Percentiles rank a stretch among this genome's conserved stretches.
Conservation (phyloP, 306 rosid species). For the Cicer chorassanicum region DNA sequence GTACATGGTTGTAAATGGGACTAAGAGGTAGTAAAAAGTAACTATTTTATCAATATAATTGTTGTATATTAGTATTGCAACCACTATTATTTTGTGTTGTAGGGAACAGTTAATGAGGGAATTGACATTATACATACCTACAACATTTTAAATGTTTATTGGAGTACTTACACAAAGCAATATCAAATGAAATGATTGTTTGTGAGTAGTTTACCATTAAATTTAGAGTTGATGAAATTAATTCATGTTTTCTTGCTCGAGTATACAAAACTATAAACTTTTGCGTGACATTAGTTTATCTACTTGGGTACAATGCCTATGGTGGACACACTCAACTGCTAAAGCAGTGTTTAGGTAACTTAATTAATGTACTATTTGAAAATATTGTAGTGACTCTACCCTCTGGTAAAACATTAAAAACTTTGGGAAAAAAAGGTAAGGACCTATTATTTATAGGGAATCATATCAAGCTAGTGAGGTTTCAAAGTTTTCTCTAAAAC, state of each 20-base stretch:
- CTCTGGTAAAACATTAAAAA: slow-evolving; percentile 46
- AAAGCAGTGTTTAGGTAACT: slow-evolving; percentile 39
- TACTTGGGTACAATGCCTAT: not conserved
- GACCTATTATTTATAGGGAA: slow-evolving; percentile 62
- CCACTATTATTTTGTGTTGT: too few relatives aligned
- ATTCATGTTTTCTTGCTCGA: not conserved
- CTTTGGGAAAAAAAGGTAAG: slow-evolving; percentile 46
- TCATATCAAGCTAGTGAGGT: slow-evolving; percentile 62
- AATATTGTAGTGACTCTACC: slow-evolving; percentile 34
- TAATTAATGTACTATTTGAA: slow-evolving; percentile 45
- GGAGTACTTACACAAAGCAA: not conserved
- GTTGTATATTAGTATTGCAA: too few relatives aligned
- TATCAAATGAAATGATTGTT: not conserved
- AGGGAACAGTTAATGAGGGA: not conserved
- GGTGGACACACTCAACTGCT: not conserved
- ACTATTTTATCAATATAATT: too few relatives aligned
- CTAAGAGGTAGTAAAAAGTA: too few relatives aligned
- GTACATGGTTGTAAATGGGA: too few relatives aligned
- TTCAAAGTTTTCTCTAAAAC: slow-evolving; percentile 51
- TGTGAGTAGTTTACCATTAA: slow-evolving; percentile 8
- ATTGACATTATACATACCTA: not conserved
- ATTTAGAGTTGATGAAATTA: slow-evolving; percentile 32
- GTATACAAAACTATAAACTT: too few relatives aligned
- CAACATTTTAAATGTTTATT: slow-evolving; percentile 4
- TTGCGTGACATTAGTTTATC: slow-evolving; percentile 2